Percentiles rank a stretch among this genome's conserved stretches.
Evolutionary conservation across 176 grass and related monocot genomes (phyloP).

Genomic region (Oryza meridionalis): DNA sequence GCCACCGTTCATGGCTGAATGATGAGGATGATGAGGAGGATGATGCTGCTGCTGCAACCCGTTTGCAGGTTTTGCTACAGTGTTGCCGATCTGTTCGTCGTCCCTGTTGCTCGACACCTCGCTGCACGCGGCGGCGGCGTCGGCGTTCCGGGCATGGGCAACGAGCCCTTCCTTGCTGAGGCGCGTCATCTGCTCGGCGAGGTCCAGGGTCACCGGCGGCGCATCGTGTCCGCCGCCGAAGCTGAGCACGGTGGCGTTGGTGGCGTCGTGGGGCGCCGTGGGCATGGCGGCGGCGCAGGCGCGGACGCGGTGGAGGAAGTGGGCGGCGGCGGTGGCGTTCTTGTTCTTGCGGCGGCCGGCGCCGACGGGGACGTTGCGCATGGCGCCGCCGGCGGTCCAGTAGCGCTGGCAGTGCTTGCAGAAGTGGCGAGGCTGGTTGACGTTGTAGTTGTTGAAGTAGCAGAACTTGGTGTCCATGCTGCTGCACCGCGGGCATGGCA

Average conservation of each 20-base stretch:
- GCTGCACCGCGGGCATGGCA: conserved; percentile 63
- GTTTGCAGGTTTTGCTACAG: neutral
- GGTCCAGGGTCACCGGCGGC: conserved; percentile 7
- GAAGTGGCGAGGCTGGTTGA: conserved; percentile 88
- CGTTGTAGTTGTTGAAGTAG: conserved; percentile 86
- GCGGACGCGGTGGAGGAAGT: conserved; percentile 46
- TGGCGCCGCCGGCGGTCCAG: conserved; percentile 89
- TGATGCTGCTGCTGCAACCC: neutral
- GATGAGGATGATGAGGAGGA: neutral
- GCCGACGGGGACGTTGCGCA: conserved; percentile 88
- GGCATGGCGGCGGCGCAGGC: conserved; percentile 12
- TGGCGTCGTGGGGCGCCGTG: neutral
- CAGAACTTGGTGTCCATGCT: conserved; percentile 81
- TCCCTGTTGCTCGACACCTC: conserved; percentile 50
- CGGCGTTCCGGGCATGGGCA: neutral
- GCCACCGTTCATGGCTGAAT: conserved; percentile 31
- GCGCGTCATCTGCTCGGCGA: conserved; percentile 17
- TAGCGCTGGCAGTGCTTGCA: conserved; percentile 97
- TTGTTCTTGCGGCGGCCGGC: conserved; percentile 86
- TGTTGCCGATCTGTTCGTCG: neutral
- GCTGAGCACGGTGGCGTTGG: conserved; percentile 56
- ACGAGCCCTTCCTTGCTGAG: conserved; percentile 2
- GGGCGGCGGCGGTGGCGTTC: conserved; percentile 46
- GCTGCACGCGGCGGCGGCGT: conserved; percentile 4
- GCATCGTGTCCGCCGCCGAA: conserved; percentile 36